Percentiles rank a stretch among this genome's conserved stretches.
phyloP scores from a whole-genome alignment of 148 eudicot species.

The Camellia granthamiana region DNA sequence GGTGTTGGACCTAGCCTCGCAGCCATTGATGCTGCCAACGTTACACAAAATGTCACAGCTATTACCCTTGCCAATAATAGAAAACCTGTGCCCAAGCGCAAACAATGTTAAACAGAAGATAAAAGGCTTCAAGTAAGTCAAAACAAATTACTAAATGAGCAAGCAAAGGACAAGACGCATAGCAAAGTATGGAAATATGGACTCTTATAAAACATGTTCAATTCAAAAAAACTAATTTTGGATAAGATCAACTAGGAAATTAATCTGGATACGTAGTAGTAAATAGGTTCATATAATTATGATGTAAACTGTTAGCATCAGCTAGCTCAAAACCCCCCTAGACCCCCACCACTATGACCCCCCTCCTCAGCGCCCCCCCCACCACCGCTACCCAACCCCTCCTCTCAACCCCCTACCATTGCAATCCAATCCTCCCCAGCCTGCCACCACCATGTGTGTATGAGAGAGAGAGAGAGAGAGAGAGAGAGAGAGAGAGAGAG shows the following conservation, averaged over 20 bases:
- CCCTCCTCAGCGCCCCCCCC: too few species aligned
- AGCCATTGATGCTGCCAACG: slow-evolving; percentile 89
- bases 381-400: too few species aligned
- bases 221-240: background rate
- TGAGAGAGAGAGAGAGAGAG: too few species aligned
- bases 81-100: slow-evolving; percentile 41
- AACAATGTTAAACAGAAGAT: background rate
- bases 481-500: too few species aligned
- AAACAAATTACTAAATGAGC: background rate
- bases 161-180: background rate
- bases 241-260: background rate
- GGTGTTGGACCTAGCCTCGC: slow-evolving; percentile 78
- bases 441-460: too few species aligned
- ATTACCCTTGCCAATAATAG: slow-evolving; percentile 69
- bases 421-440: too few species aligned
- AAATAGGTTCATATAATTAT: too few species aligned
- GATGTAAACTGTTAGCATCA: too few species aligned
- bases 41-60: slow-evolving; percentile 89
- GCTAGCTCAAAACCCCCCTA: too few species aligned
- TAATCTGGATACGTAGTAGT: background rate
- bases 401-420: too few species aligned
- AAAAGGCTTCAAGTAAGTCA: background rate
- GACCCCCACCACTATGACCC: too few species aligned
- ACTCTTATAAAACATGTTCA: background rate
- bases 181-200: background rate